phyloP scores from a whole-genome alignment of 768 basidiomycete genomes.

The Mycena vitilis region DNA sequence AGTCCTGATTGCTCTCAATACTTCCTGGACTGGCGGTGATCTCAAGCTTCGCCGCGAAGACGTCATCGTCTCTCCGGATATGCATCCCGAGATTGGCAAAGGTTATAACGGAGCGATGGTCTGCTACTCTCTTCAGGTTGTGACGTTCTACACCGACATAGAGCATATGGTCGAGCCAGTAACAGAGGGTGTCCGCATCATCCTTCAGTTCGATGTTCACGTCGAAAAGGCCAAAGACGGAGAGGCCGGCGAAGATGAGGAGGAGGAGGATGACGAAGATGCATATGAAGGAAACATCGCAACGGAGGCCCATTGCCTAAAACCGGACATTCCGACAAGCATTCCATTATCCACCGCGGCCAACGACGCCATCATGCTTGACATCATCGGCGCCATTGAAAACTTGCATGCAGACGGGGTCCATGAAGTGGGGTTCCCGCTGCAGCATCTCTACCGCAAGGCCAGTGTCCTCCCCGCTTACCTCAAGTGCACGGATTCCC shows the following conservation, averaged over 20 bases:
- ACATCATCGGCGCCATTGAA: neutral
- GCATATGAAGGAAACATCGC: neutral
- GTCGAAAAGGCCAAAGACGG: neutral
- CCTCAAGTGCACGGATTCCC: neutral
- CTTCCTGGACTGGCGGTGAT: neutral
- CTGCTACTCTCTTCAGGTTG: neutral
- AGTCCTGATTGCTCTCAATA: neutral
- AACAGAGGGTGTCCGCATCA: neutral
- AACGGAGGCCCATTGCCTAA: neutral
- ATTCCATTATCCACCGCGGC: neutral
- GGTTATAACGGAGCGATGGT: neutral
- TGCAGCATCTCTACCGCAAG: neutral
- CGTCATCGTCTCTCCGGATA: neutral
- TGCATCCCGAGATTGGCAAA: neutral
- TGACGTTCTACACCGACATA: neutral
- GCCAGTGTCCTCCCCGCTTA: neutral
- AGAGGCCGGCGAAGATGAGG: neutral
- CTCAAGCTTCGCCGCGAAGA: neutral
- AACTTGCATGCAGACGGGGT: neutral
- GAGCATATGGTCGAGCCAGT: neutral
- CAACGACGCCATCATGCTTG: neutral
- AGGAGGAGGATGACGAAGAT: neutral
- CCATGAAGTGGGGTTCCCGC: neutral
- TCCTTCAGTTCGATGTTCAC: neutral
- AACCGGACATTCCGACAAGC: neutral